Conservation (phyloP, 2,329 filamentous ascomycete species). For the Ophiostoma himal-ulmi region DNA sequence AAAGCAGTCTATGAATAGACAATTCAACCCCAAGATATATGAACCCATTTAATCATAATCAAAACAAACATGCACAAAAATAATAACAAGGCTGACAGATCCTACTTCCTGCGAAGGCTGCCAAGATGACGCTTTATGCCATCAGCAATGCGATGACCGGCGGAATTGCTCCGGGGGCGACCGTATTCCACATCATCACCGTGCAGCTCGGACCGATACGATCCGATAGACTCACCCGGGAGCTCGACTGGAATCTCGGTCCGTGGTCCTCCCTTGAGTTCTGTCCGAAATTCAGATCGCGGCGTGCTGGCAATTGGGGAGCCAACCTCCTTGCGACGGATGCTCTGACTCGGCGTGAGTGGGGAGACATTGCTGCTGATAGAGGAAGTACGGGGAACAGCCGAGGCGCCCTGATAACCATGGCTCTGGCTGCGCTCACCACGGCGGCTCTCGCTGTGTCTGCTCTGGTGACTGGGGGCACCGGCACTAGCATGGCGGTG, state of each 20-base stretch:
- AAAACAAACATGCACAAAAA: not conserved
- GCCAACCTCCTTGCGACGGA: not conserved
- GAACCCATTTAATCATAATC: not conserved
- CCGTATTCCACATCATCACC: conserved; percentile 26
- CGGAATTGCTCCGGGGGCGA: conserved; percentile 38
- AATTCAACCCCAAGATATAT: not conserved
- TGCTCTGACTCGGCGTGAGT: not conserved
- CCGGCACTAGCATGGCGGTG: conserved; percentile 28
- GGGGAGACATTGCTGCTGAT: not conserved
- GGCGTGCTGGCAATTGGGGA: not conserved
- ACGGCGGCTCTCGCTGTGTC: not conserved
- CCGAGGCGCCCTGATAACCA: not conserved
- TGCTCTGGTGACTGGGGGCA: not conserved
- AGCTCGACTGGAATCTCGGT: not conserved
- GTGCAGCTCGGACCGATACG: not conserved
- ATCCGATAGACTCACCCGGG: not conserved
- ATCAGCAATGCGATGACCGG: conserved; percentile 43
- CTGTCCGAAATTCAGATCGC: not conserved
- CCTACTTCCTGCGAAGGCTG: conserved; percentile 45
- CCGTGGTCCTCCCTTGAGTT: not conserved
- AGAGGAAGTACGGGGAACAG: not conserved
- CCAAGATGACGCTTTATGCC: conserved; percentile 51
- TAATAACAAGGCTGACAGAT: not conserved
- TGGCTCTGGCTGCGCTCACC: conserved; percentile 5
- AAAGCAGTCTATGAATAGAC: not conserved